A percentile compares a stretch with the other conserved stretches of the same genome.
These are phyloP conservation scores for Ophiostoma australiae DNA, from an alignment of 2,329 filamentous ascomycete genomes.

Conservation along the genomic window DNA sequence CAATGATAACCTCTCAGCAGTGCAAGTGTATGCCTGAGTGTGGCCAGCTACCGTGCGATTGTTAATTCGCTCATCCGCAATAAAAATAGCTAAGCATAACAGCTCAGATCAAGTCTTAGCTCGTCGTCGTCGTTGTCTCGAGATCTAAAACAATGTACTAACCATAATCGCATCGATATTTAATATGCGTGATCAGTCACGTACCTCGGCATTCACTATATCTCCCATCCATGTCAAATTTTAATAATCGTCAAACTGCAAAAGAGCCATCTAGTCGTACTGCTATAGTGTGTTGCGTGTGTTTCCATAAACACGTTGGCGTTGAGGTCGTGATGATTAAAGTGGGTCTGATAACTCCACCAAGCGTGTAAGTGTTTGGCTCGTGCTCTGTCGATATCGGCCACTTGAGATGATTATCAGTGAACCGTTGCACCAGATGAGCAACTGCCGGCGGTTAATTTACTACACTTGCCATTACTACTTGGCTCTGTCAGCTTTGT, in stretches of 20 bases:
- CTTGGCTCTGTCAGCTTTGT: too few relatives aligned
- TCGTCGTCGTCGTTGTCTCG: not conserved
- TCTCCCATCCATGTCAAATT: not conserved
- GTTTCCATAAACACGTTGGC: not conserved
- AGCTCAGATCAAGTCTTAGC: not conserved
- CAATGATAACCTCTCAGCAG: not conserved
- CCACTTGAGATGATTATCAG: too few relatives aligned
- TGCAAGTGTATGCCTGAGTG: not conserved
- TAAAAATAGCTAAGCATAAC: not conserved
- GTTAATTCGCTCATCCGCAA: too few relatives aligned
- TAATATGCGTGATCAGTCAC: not conserved
- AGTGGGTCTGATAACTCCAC: not conserved
- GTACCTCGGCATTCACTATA: not conserved
- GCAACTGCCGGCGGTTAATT: too few relatives aligned
- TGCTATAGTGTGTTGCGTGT: not conserved
- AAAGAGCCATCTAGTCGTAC: not conserved
- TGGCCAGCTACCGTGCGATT: not conserved
- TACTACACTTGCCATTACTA: too few relatives aligned
- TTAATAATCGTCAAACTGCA: not conserved
- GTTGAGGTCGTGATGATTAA: not conserved
- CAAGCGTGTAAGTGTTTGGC: not conserved
- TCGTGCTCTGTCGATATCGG: not conserved
- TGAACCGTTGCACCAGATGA: too few relatives aligned
- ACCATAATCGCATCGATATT: too few relatives aligned
- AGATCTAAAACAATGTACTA: not conserved